These are phyloP conservation scores for Lachnellula cervina DNA, from an alignment of 2,329 filamentous ascomycete species.

Conservation along the genomic window DNA sequence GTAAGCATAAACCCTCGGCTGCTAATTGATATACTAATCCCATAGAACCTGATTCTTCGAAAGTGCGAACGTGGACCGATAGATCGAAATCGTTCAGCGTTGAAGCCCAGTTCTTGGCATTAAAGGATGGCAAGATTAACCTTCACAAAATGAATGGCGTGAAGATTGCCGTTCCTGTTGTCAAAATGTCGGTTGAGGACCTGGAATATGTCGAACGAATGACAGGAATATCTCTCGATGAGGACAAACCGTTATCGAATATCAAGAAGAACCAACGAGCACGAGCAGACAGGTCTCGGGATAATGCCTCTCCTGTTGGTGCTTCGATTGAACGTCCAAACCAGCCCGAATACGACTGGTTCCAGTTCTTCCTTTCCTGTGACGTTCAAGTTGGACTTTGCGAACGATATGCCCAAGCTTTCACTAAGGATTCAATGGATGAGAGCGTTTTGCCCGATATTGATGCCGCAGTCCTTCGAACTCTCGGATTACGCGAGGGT, in stretches of 20 bases:
- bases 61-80: conserved; percentile 91
- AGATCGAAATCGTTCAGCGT: conserved; percentile 94
- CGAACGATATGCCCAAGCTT: conserved; percentile 88
- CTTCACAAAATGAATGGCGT: conserved; percentile 97
- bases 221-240: conserved; percentile 82
- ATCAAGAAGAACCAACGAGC: conserved; percentile 49
- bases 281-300: conserved; percentile 24
- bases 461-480: conserved; percentile 74
- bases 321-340: conserved; percentile 56
- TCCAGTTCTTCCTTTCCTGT: conserved; percentile 93
- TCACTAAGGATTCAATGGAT: conserved; percentile 89
- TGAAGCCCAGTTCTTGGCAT: conserved; percentile 89
- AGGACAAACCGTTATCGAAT: conserved; percentile 88
- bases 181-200: conserved; percentile 94
- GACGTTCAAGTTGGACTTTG: conserved; percentile 90
- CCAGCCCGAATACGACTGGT: conserved; percentile 91
- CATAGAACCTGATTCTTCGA: conserved; percentile 73
- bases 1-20: conserved; percentile 47
- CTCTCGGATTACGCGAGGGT: conserved; percentile 88
- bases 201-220: conserved; percentile 87
- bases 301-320: conserved; percentile 41
- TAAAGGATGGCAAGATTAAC: conserved; percentile 95
- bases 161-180: conserved; percentile 92
- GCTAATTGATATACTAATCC: conserved; percentile 11
- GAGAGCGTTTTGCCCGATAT: conserved; percentile 90